Evolutionary conservation across 108 stramenopile species (phyloP).

Genomic region (Stephanodiscus triporus): DNA sequence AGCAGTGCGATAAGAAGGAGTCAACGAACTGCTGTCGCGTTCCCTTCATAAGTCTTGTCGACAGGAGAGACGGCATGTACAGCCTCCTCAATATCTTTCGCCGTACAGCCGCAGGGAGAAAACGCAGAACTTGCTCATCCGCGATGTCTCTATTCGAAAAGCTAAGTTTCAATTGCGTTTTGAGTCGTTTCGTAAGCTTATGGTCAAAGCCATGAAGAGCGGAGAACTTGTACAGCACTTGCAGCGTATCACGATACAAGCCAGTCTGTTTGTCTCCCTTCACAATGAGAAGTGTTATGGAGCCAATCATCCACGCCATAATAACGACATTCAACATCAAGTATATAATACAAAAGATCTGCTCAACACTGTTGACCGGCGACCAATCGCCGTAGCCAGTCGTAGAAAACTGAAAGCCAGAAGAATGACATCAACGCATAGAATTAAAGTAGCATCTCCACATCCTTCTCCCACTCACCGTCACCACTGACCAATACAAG

Average conservation of each 20-base stretch:
- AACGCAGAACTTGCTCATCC: slow-evolving; percentile 52
- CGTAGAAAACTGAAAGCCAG: slow-evolving; percentile 35
- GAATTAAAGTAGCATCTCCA: background rate
- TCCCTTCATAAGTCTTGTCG: slow-evolving; percentile 50
- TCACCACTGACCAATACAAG: slow-evolving; percentile 62
- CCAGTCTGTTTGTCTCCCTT: slow-evolving; percentile 57
- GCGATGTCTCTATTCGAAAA: slow-evolving; percentile 55
- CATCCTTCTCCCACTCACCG: slow-evolving; percentile 7
- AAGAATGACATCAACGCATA: background rate
- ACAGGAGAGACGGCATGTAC: slow-evolving; percentile 38
- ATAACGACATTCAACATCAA: slow-evolving; percentile 57
- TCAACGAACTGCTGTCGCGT: slow-evolving; percentile 60
- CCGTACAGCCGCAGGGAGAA: slow-evolving; percentile 54
- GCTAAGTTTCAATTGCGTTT: slow-evolving; percentile 44
- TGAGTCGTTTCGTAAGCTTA: slow-evolving; percentile 28
- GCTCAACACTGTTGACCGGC: slow-evolving; percentile 54
- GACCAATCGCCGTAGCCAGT: slow-evolving; percentile 63
- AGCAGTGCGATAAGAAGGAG: slow-evolving; percentile 55
- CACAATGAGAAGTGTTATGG: slow-evolving; percentile 55
- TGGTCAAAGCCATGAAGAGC: slow-evolving; percentile 53
- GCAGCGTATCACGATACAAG: slow-evolving; percentile 52
- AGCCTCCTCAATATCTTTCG: slow-evolving; percentile 55
- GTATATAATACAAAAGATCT: slow-evolving; percentile 45
- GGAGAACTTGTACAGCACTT: slow-evolving; percentile 35
- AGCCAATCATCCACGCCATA: slow-evolving; percentile 53